phyloP scores from a whole-genome alignment of 2,329 filamentous ascomycete species.

The Colletotrichum liaoningense region DNA sequence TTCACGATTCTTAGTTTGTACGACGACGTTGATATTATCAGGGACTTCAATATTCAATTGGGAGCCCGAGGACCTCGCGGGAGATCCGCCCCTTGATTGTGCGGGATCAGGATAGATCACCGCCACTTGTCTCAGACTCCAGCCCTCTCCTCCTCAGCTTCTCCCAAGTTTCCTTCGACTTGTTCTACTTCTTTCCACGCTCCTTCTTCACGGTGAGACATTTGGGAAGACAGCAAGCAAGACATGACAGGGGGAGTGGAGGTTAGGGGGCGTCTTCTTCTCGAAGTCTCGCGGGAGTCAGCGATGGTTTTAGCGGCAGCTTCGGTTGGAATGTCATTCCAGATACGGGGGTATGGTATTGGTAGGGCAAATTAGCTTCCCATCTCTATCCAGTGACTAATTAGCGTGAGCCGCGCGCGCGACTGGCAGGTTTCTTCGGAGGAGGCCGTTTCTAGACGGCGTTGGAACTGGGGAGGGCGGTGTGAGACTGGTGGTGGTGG shows the following conservation, averaged over 20 bases:
- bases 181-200: not conserved
- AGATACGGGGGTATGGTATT: not conserved
- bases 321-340: not conserved
- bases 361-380: not conserved
- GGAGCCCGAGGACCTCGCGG: not conserved
- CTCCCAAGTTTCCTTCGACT: not conserved
- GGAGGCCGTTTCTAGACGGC: constrained; percentile 4
- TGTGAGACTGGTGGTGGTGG: not conserved
- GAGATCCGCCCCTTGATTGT: not conserved
- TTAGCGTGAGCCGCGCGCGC: not conserved
- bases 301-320: not conserved
- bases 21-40: not conserved
- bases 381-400: too few relatives aligned
- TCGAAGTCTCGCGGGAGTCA: not conserved
- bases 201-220: not conserved
- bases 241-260: not conserved
- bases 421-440: not conserved
- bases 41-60: not conserved
- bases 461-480: not conserved
- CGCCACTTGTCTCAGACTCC: not conserved
- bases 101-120: not conserved
- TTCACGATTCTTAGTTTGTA: not conserved
- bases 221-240: not conserved
- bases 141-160: not conserved
- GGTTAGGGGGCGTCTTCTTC: not conserved